These are phyloP conservation scores for Lyophyllum shimeji DNA, from an alignment of 768 basidiomycete genomes.

Conservation along the genomic window DNA sequence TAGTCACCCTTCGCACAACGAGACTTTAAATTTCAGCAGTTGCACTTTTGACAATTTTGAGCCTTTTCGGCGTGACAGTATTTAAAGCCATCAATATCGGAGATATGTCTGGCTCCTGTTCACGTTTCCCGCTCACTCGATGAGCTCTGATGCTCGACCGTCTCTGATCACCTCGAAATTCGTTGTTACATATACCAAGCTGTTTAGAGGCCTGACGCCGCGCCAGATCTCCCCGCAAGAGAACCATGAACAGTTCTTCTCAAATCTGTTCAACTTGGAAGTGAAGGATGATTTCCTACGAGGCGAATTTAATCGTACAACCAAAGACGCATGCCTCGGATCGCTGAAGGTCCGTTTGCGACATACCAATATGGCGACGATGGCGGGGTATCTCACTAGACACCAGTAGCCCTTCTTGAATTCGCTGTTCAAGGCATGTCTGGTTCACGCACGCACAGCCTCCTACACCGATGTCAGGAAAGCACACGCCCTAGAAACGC, in stretches of 20 bases:
- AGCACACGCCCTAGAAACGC: constrained; percentile 50
- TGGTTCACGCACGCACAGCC: constrained; percentile 35
- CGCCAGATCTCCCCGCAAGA: constrained; percentile 44
- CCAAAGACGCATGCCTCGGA: constrained; percentile 51
- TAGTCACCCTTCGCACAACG: not conserved
- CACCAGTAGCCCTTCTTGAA: constrained; percentile 52
- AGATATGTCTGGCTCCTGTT: no score
- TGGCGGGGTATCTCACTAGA: constrained; percentile 15
- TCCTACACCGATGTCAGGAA: constrained; percentile 35
- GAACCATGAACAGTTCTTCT: constrained; percentile 48
- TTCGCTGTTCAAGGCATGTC: constrained; percentile 46
- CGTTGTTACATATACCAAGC: constrained; percentile 42
- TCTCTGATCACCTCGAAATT: constrained; percentile 44
- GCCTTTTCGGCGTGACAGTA: not conserved
- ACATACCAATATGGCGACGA: not conserved
- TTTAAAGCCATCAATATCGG: not conserved
- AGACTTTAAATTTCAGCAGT: not conserved
- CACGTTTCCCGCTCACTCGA: not conserved
- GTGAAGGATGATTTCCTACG: constrained; percentile 48
- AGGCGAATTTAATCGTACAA: constrained; percentile 35
- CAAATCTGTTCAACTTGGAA: constrained; percentile 49
- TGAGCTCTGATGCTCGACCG: constrained; percentile 17
- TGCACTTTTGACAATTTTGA: not conserved
- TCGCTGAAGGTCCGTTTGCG: constrained; percentile 47
- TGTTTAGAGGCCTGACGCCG: constrained; percentile 50